These are phyloP conservation scores for Hansfordia pulvinata DNA, from an alignment of 2,329 filamentous ascomycete genomes.

Conservation along the genomic window DNA sequence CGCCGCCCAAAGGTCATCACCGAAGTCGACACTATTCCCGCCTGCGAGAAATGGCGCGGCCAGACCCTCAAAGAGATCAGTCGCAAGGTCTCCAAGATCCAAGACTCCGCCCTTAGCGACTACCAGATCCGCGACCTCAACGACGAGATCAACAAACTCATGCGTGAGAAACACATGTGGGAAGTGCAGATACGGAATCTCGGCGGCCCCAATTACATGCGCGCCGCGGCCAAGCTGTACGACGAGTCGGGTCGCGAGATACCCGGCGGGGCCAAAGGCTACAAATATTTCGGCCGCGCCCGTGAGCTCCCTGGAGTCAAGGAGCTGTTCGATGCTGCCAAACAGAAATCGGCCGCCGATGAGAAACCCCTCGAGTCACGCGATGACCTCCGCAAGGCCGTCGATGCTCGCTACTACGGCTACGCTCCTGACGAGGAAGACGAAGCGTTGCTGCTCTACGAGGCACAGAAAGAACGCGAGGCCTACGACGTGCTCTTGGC, in stretches of 20 bases:
- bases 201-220: constrained; percentile 96
- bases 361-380: constrained; percentile 54
- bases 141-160: constrained; percentile 98
- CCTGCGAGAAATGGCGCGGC: constrained; percentile 95
- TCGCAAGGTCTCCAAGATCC: constrained; percentile 92
- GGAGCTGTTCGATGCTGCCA: constrained; percentile 80
- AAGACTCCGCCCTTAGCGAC: constrained; percentile 82
- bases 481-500: constrained; percentile 56
- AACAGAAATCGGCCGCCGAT: constrained; percentile 31
- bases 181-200: constrained; percentile 91
- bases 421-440: constrained; percentile 91
- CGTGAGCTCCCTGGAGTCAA: constrained; percentile 88
- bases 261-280: constrained; percentile 69
- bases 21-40: constrained; percentile 67
- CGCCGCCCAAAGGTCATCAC: constrained; percentile 87
- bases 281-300: constrained; percentile 87
- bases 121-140: constrained; percentile 97
- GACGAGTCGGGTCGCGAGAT: constrained; percentile 64
- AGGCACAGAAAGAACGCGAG: constrained; percentile 71
- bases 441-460: constrained; percentile 65
- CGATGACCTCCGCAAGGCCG: constrained; percentile 57
- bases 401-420: constrained; percentile 92
- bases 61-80: constrained; percentile 96
- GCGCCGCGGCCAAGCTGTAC: constrained; percentile 55
- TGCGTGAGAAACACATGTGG: constrained; percentile 99